These are phyloP conservation scores for Rhipidocladum racemiflorum DNA, from an alignment of 176 grass and related monocot genomes.

Conservation along the genomic window DNA sequence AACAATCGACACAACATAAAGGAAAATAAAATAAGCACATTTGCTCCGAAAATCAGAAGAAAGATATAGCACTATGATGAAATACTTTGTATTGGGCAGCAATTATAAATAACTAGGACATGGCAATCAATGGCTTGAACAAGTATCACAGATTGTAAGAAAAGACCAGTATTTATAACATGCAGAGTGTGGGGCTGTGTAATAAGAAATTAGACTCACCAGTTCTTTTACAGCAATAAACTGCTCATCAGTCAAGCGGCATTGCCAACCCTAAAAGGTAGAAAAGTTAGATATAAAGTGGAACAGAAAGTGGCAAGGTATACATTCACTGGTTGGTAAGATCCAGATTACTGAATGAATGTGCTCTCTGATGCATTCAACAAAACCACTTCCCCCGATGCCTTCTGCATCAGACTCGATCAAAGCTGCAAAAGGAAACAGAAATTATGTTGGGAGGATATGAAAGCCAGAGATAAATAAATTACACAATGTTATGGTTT, in stretches of 20 bases:
- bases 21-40: conserved; percentile 12
- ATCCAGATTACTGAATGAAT: conserved; percentile 79
- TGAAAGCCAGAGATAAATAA: conserved; percentile 6
- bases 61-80: conserved; percentile 5
- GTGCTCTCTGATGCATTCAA: conserved; percentile 99
- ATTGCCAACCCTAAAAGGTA: conserved; percentile 93
- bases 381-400: conserved; percentile 98
- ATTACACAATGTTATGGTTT: conserved; percentile 14
- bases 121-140: not conserved
- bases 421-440: conserved; percentile 68
- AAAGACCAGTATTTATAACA: conserved; percentile 13
- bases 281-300: conserved; percentile 33
- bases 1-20: not conserved
- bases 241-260: conserved; percentile 94
- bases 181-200: not conserved
- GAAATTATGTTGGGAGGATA: conserved; percentile 26
- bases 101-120: not conserved
- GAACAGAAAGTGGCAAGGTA: conserved; percentile 21
- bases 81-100: not conserved
- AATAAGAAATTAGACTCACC: conserved; percentile 52
- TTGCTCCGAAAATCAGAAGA: not conserved
- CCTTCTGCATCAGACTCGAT: conserved; percentile 99
- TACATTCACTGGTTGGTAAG: conserved; percentile 25
- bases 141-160: conserved; percentile 12
- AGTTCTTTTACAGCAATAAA: conserved; percentile 99